phyloP scores from a whole-genome alignment of 108 stramenopile species.

The Cyclotella baltica region DNA sequence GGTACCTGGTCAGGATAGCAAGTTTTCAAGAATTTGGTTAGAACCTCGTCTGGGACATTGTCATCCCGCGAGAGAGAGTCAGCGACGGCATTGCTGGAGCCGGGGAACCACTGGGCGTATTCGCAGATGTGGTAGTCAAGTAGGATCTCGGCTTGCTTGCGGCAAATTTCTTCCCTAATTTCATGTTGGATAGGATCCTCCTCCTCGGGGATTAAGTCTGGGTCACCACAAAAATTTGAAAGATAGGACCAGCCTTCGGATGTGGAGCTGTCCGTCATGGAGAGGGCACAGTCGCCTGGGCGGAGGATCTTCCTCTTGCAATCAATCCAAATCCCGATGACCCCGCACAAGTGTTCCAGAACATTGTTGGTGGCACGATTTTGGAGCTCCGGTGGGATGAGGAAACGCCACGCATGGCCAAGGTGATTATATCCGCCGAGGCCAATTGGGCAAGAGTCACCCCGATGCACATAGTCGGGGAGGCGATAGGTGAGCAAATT shows the following conservation, averaged over 20 bases:
- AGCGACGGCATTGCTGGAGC: conserved; percentile 4
- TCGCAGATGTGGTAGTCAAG: not conserved
- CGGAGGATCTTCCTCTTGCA: not conserved
- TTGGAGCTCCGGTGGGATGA: not conserved
- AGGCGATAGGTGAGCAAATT: conserved; percentile 15
- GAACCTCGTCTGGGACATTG: conserved; percentile 3
- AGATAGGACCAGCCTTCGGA: conserved; percentile 23
- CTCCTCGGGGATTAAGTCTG: not conserved
- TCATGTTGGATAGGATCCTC: conserved; percentile 1
- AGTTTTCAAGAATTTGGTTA: not conserved
- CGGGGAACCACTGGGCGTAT: conserved; percentile 35
- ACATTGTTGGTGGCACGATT: conserved; percentile 42
- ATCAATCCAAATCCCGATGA: conserved; percentile 34
- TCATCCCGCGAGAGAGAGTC: conserved; percentile 19
- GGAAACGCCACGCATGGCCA: conserved; percentile 33
- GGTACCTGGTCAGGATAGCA: conserved; percentile 20
- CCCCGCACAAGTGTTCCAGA: conserved; percentile 17
- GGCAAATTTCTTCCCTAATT: not conserved
- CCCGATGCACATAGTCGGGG: conserved; percentile 15
- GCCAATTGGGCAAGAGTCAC: conserved; percentile 35
- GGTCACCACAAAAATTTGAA: conserved; percentile 6
- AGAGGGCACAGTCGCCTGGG: not conserved
- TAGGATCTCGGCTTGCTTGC: not conserved
- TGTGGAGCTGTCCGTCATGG: conserved; percentile 22
- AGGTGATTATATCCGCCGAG: conserved; percentile 30